Conservation (phyloP, 345 rosid genomes). For the Syzygium aromaticum region DNA sequence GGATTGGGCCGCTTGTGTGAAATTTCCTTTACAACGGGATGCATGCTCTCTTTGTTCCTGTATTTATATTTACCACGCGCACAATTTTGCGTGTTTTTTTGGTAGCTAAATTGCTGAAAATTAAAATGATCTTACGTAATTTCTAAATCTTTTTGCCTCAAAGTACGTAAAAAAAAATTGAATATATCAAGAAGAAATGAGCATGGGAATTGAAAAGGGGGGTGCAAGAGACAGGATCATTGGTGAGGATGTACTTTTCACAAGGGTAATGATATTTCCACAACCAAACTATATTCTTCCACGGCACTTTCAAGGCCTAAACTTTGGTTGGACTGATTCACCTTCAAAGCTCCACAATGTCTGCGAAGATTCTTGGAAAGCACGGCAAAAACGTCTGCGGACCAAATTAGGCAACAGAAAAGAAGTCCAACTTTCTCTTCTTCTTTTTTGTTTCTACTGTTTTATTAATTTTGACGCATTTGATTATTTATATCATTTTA, state of each 20-base stretch:
- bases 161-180: background rate
- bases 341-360: background rate
- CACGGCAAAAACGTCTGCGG: background rate
- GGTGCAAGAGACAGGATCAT: background rate
- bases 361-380: background rate
- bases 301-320: background rate
- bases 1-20: background rate
- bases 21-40: fast-evolving
- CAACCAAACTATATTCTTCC: background rate
- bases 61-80: background rate
- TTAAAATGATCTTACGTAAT: background rate
- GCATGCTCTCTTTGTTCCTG: background rate
- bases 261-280: background rate
- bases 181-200: background rate
- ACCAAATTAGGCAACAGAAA: background rate
- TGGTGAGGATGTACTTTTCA: background rate
- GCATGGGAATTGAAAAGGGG: background rate
- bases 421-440: background rate
- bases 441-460: background rate
- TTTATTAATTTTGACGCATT: background rate
- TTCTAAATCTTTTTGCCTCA: background rate
- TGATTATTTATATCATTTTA: background rate
- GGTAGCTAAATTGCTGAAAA: background rate
- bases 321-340: background rate
- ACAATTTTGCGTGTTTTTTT: background rate